Evolutionary conservation across 1,284 basidiomycete species (phyloP).

Genomic region (Tetrapyrgos nigripes): DNA sequence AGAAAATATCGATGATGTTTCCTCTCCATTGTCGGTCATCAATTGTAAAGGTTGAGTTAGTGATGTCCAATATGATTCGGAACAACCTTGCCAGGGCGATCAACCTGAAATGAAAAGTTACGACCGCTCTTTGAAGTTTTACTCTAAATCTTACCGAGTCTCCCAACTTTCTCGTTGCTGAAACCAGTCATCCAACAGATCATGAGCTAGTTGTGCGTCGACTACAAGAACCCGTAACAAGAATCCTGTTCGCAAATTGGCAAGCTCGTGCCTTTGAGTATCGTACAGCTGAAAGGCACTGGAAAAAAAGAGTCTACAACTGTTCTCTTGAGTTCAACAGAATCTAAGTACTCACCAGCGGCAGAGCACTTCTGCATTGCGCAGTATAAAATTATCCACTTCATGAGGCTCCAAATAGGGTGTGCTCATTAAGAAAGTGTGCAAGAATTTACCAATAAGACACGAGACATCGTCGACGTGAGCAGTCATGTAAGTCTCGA

Average conservation of each 20-base stretch:
- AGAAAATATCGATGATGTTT: conserved; percentile 62
- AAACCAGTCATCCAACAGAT: conserved; percentile 49
- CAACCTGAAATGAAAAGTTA: conserved; percentile 32
- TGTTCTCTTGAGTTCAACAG: background rate
- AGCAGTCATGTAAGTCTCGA: conserved; percentile 58
- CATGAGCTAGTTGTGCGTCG: conserved; percentile 64
- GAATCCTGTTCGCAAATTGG: conserved; percentile 56
- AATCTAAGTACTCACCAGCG: conserved; percentile 51
- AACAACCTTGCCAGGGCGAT: conserved; percentile 58
- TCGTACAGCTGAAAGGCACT: conserved; percentile 75
- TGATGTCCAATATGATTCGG: conserved; percentile 67
- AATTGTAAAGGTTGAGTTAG: conserved; percentile 61
- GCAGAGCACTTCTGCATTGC: conserved; percentile 60
- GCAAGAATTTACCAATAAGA: conserved; percentile 67
- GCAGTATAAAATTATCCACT: conserved; percentile 72
- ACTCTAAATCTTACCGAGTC: conserved; percentile 42
- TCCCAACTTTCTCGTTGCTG: conserved; percentile 50
- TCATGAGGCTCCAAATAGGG: conserved; percentile 67
- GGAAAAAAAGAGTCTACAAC: background rate
- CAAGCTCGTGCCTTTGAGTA: conserved; percentile 58
- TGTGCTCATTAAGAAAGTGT: conserved; percentile 61
- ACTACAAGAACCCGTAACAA: conserved; percentile 67
- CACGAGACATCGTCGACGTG: conserved; percentile 57
- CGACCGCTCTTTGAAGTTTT: conserved; percentile 4
- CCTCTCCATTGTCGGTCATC: conserved; percentile 73